A percentile compares a stretch with the other conserved stretches of the same genome.
phyloP scores from a whole-genome alignment of 1,284 basidiomycete species.

The Pterulicium gracile region DNA sequence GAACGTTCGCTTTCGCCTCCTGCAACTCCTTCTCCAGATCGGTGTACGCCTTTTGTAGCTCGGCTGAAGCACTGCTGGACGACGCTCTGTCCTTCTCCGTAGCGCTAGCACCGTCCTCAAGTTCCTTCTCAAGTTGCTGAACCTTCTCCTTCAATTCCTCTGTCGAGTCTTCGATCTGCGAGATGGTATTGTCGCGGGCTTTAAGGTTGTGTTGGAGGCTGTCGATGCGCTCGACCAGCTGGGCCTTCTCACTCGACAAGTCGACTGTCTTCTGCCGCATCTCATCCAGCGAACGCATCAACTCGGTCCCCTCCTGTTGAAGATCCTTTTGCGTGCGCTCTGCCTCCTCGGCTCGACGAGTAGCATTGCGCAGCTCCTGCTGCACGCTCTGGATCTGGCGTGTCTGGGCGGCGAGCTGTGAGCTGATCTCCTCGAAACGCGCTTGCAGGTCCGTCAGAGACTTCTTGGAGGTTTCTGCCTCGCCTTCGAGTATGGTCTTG shows the following conservation, averaged over 20 bases:
- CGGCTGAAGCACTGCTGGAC: slow-evolving; percentile 35
- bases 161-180: slow-evolving; percentile 47
- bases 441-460: slow-evolving; percentile 42
- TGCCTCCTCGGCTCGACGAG: slow-evolving; percentile 60
- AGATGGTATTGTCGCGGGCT: slow-evolving; percentile 45
- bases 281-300: slow-evolving; percentile 71
- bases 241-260: slow-evolving; percentile 57
- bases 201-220: slow-evolving; percentile 40
- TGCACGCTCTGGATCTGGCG: slow-evolving; percentile 51
- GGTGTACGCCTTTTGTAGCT: slow-evolving; percentile 51
- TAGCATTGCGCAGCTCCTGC: slow-evolving; percentile 46
- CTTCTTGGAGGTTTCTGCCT: slow-evolving; percentile 33
- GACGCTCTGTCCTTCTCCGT: slow-evolving; percentile 40
- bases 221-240: slow-evolving; percentile 53
- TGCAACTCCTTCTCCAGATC: slow-evolving; percentile 56
- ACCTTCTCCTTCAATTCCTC: slow-evolving; percentile 41
- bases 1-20: slow-evolving; percentile 34
- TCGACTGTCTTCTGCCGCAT: slow-evolving; percentile 79
- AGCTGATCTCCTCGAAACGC: slow-evolving; percentile 41
- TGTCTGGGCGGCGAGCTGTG: slow-evolving; percentile 39
- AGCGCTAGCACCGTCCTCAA: slow-evolving; percentile 27
- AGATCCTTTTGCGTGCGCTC: slow-evolving; percentile 60
- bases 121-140: slow-evolving; percentile 31
- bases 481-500: slow-evolving; percentile 28
- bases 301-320: slow-evolving; percentile 58